Evolutionary conservation across 495 filamentous ascomycete species (phyloP).

Genomic region (Lophiostoma macrostomum): DNA sequence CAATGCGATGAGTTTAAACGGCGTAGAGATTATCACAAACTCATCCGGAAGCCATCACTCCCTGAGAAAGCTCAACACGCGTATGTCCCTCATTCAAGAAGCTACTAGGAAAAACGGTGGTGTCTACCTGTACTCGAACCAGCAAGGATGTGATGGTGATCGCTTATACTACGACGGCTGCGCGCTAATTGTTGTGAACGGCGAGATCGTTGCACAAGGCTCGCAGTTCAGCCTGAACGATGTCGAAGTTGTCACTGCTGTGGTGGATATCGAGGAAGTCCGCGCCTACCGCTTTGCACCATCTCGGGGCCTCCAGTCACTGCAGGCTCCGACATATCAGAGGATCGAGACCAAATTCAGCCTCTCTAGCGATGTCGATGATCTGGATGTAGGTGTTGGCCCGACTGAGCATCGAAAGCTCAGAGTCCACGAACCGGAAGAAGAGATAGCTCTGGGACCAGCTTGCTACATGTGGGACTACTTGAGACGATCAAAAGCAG

Average conservation of each 20-base stretch:
- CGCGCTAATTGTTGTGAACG: slow-evolving; percentile 70
- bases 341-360: slow-evolving; percentile 47
- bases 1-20: slow-evolving; percentile 52
- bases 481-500: slow-evolving; percentile 46
- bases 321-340: slow-evolving; percentile 39
- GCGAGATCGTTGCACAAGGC: slow-evolving; percentile 66
- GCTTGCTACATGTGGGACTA: slow-evolving; percentile 88
- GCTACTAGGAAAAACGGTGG: slow-evolving; percentile 68
- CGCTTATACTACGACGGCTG: slow-evolving; percentile 56
- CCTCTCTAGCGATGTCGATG: slow-evolving; percentile 37
- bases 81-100: slow-evolving; percentile 71
- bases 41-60: slow-evolving; percentile 69
- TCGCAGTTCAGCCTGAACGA: slow-evolving; percentile 74
- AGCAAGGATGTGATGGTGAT: slow-evolving; percentile 73
- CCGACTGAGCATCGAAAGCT: slow-evolving; percentile 38
- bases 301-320: slow-evolving; percentile 58
- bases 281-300: slow-evolving; percentile 52
- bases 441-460: slow-evolving; percentile 69
- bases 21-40: slow-evolving; percentile 78
- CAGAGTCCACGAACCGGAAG: slow-evolving; percentile 62
- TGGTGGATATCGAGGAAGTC: slow-evolving; percentile 77
- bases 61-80: slow-evolving; percentile 70
- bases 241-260: slow-evolving; percentile 81
- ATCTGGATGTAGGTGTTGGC: slow-evolving; percentile 34
- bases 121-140: slow-evolving; percentile 73